Percentiles rank a stretch among this genome's conserved stretches.
Conservation (phyloP, 768 basidiomycete genomes). For the Clathrus columnatus region DNA sequence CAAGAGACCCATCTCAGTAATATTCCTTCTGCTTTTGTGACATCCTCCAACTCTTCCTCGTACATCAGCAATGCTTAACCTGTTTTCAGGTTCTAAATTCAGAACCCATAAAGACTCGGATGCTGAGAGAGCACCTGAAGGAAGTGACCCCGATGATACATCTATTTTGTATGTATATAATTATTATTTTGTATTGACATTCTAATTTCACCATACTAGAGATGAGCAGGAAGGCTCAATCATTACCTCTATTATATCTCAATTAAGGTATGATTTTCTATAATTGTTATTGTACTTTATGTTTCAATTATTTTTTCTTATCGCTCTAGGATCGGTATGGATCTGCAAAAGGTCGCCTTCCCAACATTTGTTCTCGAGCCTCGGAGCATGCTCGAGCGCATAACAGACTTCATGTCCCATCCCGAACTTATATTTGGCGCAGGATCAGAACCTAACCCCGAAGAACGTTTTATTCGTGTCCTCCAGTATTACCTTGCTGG, state of each 20-base stretch:
- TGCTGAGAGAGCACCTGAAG: slow-evolving; percentile 67
- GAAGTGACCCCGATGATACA: slow-evolving; percentile 83
- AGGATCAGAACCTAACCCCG: slow-evolving; percentile 68
- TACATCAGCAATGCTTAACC: slow-evolving; percentile 5
- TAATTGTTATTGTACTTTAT: background rate
- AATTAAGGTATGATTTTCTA: slow-evolving; percentile 54
- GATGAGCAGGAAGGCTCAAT: slow-evolving; percentile 93
- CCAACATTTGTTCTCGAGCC: slow-evolving; percentile 96
- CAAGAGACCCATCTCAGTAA: background rate
- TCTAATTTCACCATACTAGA: slow-evolving; percentile 28
- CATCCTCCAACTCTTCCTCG: background rate
- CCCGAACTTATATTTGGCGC: slow-evolving; percentile 95
- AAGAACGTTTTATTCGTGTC: slow-evolving; percentile 87
- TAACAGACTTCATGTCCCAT: slow-evolving; percentile 99
- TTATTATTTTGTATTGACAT: background rate
- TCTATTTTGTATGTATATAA: slow-evolving; percentile 65
- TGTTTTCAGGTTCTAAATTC: slow-evolving; percentile 8
- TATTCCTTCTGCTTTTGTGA: background rate
- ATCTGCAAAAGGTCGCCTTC: slow-evolving; percentile 88
- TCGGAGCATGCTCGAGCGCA: slow-evolving; percentile 93
- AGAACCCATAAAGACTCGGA: slow-evolving; percentile 22
- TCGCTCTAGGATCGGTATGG: slow-evolving; percentile 79
- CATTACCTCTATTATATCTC: slow-evolving; percentile 78
- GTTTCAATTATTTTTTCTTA: slow-evolving; percentile 7
- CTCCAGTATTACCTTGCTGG: slow-evolving; percentile 95